A percentile compares a stretch with the other conserved stretches of the same genome.
Evolutionary conservation across 2,329 filamentous ascomycete species (phyloP).

Genomic region (Pseudogymnoascus sp.): DNA sequence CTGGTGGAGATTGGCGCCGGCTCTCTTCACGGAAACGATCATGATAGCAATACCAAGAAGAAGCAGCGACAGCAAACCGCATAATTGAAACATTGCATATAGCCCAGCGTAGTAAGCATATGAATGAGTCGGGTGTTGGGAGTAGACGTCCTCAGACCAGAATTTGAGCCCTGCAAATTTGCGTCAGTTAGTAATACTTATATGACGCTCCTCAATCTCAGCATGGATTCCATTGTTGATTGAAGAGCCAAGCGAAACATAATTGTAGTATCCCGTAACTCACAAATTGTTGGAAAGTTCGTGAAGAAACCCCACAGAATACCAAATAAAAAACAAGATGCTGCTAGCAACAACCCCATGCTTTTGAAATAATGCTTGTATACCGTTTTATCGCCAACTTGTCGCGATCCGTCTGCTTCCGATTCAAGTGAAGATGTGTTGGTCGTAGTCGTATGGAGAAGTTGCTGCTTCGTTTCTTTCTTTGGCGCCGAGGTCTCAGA

Average conservation of each 20-base stretch:
- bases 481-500: not conserved
- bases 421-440: not conserved
- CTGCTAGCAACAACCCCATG: constrained; percentile 15
- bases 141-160: constrained; percentile 21
- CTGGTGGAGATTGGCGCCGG: constrained; percentile 21
- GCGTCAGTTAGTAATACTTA: constrained; percentile 9
- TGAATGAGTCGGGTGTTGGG: constrained; percentile 16
- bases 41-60: constrained; percentile 17
- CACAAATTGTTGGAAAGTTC: constrained; percentile 24
- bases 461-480: not conserved
- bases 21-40: constrained; percentile 17
- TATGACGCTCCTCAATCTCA: not conserved
- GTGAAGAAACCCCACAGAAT: constrained; percentile 20
- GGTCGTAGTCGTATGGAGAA: constrained; percentile 3
- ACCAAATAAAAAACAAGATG: constrained; percentile 14
- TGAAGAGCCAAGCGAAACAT: not conserved
- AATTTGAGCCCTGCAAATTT: constrained; percentile 17
- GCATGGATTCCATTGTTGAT: not conserved
- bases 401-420: not conserved
- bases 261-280: constrained; percentile 2
- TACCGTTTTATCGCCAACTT: constrained; percentile 13
- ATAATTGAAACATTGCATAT: constrained; percentile 24
- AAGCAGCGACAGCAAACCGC: constrained; percentile 19
- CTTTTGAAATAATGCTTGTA: constrained; percentile 21
- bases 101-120: constrained; percentile 22